phyloP scores from a whole-genome alignment of 2,329 filamentous ascomycete species.

The Cadophora sp. region DNA sequence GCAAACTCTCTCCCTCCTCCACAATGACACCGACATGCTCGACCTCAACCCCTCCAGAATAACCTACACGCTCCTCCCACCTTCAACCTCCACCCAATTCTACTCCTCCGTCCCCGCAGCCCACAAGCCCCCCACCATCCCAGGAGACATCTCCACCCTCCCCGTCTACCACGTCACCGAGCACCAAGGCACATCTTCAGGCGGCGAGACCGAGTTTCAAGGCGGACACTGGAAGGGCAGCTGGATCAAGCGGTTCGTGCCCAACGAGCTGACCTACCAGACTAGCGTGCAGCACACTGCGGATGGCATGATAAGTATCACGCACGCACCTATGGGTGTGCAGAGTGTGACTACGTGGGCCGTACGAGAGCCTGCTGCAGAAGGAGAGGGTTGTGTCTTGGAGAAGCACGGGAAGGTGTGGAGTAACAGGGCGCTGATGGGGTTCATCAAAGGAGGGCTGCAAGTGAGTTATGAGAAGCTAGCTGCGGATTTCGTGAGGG shows the following conservation, averaged over 20 bases:
- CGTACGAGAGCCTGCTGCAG: conserved; percentile 71
- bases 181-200: conserved; percentile 44
- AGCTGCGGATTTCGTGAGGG: conserved; percentile 64
- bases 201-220: conserved; percentile 72
- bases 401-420: conserved; percentile 81
- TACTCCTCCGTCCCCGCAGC: conserved; percentile 55
- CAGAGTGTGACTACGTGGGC: conserved; percentile 69
- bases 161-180: conserved; percentile 40
- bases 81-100: conserved; percentile 44
- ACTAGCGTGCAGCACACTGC: conserved; percentile 33
- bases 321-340: conserved; percentile 43
- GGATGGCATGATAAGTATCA: conserved; percentile 38
- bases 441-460: conserved; percentile 81
- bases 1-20: conserved; percentile 74
- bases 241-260: conserved; percentile 56
- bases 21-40: conserved; percentile 82
- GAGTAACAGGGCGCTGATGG: conserved; percentile 76
- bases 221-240: conserved; percentile 79
- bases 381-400: conserved; percentile 77
- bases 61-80: conserved; percentile 68
- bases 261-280: conserved; percentile 38
- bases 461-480: conserved; percentile 75
- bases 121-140: conserved; percentile 60
- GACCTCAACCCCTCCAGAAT: conserved; percentile 84
- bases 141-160: conserved; percentile 23